These are phyloP conservation scores for Exserohilum rostratum DNA, from an alignment of 2,329 filamentous ascomycete genomes.

Conservation along the genomic window DNA sequence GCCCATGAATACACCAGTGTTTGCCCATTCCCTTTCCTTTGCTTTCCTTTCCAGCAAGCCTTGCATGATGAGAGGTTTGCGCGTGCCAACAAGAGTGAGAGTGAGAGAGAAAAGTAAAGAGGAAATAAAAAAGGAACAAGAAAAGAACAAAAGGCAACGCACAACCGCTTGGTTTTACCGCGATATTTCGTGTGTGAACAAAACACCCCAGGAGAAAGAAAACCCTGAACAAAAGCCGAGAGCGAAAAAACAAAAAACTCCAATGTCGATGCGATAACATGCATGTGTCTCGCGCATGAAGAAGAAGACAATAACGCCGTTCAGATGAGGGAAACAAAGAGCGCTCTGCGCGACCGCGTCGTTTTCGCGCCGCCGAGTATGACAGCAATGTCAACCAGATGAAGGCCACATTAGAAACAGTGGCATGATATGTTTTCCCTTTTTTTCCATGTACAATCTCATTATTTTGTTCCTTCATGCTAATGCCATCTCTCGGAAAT, in stretches of 20 bases:
- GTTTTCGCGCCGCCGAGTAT: conserved; percentile 8
- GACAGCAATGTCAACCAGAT: conserved; percentile 10
- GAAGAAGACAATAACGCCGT: conserved; percentile 11
- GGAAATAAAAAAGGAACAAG: background rate
- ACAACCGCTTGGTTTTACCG: conserved; percentile 19
- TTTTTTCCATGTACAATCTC: background rate
- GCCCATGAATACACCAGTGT: no score
- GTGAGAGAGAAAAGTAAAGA: background rate
- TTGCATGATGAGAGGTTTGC: no score
- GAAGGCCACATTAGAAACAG: background rate
- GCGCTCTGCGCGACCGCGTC: conserved; percentile 11
- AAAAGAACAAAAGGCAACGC: no score
- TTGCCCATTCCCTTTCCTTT: no score
- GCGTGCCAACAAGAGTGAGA: no score
- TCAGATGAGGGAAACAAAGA: conserved; percentile 6
- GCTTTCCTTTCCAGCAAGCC: no score
- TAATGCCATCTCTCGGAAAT: background rate
- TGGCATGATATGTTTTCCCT: background rate
- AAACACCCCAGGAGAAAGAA: background rate
- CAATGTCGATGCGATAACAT: conserved; percentile 25
- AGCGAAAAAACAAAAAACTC: conserved; percentile 21
- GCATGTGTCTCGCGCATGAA: conserved; percentile 9
- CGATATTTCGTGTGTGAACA: conserved; percentile 14
- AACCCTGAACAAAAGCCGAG: conserved; percentile 1
- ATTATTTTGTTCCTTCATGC: background rate